Percentiles rank a stretch among this genome's conserved stretches.
phyloP scores from a whole-genome alignment of 202 grass and related monocot genomes.

The Zoysia matrella region DNA sequence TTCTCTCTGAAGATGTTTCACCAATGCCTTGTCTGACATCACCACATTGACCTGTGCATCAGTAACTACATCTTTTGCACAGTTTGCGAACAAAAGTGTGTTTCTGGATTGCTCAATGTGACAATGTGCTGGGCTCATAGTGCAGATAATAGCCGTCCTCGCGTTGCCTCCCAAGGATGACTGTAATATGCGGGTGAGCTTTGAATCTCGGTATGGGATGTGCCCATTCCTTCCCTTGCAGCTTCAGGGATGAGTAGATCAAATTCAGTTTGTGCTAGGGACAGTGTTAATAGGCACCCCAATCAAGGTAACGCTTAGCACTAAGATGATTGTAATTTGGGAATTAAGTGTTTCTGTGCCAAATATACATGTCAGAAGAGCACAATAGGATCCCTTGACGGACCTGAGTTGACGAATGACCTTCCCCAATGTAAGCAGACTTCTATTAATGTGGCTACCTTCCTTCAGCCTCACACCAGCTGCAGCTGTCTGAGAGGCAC shows the following conservation, averaged over 20 bases:
- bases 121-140: conserved; percentile 51
- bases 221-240: conserved; percentile 85
- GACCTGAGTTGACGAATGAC: conserved; percentile 97
- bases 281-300: background rate
- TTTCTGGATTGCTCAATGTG: conserved; percentile 91
- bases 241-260: conserved; percentile 27
- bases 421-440: conserved; percentile 88
- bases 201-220: conserved; percentile 91
- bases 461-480: conserved; percentile 84
- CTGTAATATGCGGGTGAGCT: conserved; percentile 89
- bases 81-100: conserved; percentile 86
- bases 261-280: background rate
- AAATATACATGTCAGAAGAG: background rate
- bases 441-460: conserved; percentile 95
- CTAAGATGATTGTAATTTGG: background rate
- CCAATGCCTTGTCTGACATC: conserved; percentile 18
- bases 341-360: background rate
- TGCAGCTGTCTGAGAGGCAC: conserved; percentile 76
- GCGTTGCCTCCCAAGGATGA: conserved; percentile 84
- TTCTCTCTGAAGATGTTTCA: too few species aligned
- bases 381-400: background rate
- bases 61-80: conserved; percentile 77
- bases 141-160: conserved; percentile 54
- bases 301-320: background rate
- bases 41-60: conserved; percentile 85